phyloP scores from a whole-genome alignment of 257 asterid species.

The Ophiorrhiza pumila region DNA sequence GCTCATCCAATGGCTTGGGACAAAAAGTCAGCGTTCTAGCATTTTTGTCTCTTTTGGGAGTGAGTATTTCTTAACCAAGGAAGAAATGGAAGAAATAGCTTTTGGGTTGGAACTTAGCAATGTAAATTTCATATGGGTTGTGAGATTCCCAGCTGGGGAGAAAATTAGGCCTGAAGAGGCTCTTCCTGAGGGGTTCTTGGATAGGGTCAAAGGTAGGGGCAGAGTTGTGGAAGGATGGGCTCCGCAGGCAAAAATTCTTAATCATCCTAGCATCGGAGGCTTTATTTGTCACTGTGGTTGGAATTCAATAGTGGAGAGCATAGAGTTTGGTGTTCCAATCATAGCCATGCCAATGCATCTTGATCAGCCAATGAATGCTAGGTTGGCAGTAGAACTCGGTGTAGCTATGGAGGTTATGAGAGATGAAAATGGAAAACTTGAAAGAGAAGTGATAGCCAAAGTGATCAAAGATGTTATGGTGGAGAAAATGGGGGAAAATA shows the following conservation, averaged over 20 bases:
- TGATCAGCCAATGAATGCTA: conserved; percentile 39
- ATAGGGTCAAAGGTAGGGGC: conserved; percentile 25
- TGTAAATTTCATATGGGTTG: conserved; percentile 52
- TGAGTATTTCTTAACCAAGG: conserved; percentile 40
- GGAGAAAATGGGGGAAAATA: conserved; percentile 20
- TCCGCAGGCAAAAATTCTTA: conserved; percentile 29
- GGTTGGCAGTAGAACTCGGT: conserved; percentile 30
- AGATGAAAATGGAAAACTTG: conserved; percentile 12
- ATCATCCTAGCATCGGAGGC: conserved; percentile 29
- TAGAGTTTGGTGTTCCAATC: conserved; percentile 31
- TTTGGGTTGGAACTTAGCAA: conserved; percentile 45
- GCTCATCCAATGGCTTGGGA: conserved; percentile 46
- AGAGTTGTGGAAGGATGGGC: conserved; percentile 33
- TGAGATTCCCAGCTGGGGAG: conserved; percentile 37
- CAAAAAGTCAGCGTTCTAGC: conserved; percentile 29
- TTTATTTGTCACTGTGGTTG: conserved; percentile 39
- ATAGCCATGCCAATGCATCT: conserved; percentile 35
- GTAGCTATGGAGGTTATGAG: conserved; percentile 25
- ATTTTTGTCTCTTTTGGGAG: conserved; percentile 58
- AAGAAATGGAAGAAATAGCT: conserved; percentile 47
- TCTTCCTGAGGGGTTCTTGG: conserved; percentile 30
- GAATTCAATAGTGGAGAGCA: conserved; percentile 33
- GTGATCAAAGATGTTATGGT: conserved; percentile 25
- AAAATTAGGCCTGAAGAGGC: conserved; percentile 22
- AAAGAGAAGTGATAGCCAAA: conserved; percentile 19